phyloP scores from a whole-genome alignment of 2,329 filamentous ascomycete genomes.

The Akanthomyces dipterigenus region DNA sequence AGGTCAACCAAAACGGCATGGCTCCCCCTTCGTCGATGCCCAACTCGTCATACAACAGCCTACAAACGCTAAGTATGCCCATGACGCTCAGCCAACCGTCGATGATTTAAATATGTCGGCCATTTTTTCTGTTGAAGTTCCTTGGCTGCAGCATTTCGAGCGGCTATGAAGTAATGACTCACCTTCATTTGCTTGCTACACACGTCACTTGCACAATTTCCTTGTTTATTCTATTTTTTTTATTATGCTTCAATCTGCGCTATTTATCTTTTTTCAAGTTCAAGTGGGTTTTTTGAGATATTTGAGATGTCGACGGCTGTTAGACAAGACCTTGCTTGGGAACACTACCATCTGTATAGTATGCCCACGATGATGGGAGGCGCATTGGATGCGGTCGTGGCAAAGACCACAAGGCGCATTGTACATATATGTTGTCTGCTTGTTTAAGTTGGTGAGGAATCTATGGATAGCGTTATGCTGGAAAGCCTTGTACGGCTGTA shows the following conservation, averaged over 20 bases:
- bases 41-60: constrained; percentile 44
- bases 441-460: background rate
- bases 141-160: constrained; percentile 3
- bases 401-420: constrained; percentile 8
- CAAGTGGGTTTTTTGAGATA: constrained; percentile 12
- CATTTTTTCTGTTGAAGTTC: background rate
- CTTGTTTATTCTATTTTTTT: constrained; percentile 11
- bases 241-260: constrained; percentile 11
- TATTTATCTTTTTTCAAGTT: constrained; percentile 5
- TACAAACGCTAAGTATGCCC: constrained; percentile 57
- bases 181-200: constrained; percentile 16
- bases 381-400: background rate
- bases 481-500: constrained; percentile 3
- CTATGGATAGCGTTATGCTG: background rate
- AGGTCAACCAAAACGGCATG: constrained; percentile 27
- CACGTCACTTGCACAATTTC: background rate
- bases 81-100: constrained; percentile 55
- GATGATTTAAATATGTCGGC: constrained; percentile 32
- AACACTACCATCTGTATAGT: constrained; percentile 4
- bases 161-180: constrained; percentile 10
- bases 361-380: background rate
- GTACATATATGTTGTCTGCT: constrained; percentile 7
- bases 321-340: constrained; percentile 7
- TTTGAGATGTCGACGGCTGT: background rate
- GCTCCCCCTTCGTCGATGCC: constrained; percentile 17